Evolutionary conservation across 805 yeast species (phyloP), one percentile per base, ranked within the genome.

Genomic region (Cyberlindnera nakhonratchasimensis): DNA sequence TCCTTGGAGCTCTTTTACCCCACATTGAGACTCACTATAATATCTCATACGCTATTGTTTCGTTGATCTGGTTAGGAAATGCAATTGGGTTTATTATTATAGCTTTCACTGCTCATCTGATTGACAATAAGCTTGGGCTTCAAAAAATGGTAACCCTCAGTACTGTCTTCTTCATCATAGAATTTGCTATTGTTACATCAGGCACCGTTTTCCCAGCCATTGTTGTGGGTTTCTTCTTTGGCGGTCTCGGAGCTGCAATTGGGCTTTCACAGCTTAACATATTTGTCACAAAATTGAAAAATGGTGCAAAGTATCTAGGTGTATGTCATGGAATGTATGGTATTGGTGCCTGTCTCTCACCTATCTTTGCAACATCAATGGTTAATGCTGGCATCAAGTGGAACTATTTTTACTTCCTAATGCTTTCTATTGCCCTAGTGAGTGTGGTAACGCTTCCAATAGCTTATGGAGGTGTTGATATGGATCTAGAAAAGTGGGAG

Each of bases 291-390:
- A 58, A 70, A 41, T 61, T 80, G 33, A 34, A 46, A 23, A 46
- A 52, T 30, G 66, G 74, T n/a, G 70, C 79, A 9, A 66, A 65
- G 28, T 71, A 70, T 46, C 60, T 80, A 25, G 80, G 85, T 1
- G 60, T 65, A 39, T 69, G 71, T 49, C 87, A 80, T 57, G 86
- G 82, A 0, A 51, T 64, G 9, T 81, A 80, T 55, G 88, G 87
- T 2, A 24, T 76, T 2, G 86, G 86, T 11, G 86, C 86, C 3
- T 71, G 79, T 4, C 44, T 77, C 2, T 70, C 83, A 4, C 87
- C 88, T 2, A 58, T 79, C 31, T 62, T 78, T 26, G 80, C 79
- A 4, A 78, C 84, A 0, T 59, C 71, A 1, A 66, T 80, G 70
- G 70, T 76, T n/a, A 64, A 69, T 33, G 46, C 54, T 1, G 80